Conservation (phyloP, 306 rosid genomes). For the Rosa chinensis region DNA sequence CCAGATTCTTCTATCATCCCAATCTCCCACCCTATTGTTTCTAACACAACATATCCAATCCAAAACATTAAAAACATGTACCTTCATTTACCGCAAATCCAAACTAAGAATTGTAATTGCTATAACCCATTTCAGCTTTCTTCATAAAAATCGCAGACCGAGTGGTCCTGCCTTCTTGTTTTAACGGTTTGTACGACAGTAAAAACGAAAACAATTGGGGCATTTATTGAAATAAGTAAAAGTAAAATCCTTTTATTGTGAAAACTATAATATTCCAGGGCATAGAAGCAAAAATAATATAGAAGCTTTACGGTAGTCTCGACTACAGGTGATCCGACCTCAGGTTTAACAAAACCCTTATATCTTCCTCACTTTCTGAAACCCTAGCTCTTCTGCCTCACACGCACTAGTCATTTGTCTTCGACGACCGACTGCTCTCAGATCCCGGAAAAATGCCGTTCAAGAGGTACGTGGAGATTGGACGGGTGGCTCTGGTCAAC, state of each 20-base stretch:
- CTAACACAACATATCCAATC: neutral
- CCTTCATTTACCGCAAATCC: conserved; percentile 6
- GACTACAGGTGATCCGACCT: neutral
- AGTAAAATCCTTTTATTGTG: neutral
- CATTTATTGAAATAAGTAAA: neutral
- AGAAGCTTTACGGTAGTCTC: neutral
- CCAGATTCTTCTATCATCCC: neutral
- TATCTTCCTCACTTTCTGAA: neutral
- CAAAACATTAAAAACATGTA: neutral
- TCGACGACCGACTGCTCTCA: neutral
- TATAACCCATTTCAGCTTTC: conserved; percentile 14
- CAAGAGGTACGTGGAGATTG: conserved; percentile 52
- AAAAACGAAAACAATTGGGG: neutral
- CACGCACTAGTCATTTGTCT: neutral
- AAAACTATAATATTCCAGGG: neutral
- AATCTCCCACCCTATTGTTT: neutral
- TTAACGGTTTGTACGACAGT: conserved; percentile 4
- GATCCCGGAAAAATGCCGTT: conserved; percentile 37
- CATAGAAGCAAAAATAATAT: too few relatives aligned
- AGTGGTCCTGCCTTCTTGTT: neutral
- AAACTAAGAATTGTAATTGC: neutral
- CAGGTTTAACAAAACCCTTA: neutral
- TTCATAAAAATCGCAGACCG: neutral
- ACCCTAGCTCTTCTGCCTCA: conserved; percentile 14
- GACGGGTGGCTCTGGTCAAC: conserved; percentile 51